Base-by-base conservation (phyloP, 306 rosid genomes). In the Aeschynomene evenia region DNA sequence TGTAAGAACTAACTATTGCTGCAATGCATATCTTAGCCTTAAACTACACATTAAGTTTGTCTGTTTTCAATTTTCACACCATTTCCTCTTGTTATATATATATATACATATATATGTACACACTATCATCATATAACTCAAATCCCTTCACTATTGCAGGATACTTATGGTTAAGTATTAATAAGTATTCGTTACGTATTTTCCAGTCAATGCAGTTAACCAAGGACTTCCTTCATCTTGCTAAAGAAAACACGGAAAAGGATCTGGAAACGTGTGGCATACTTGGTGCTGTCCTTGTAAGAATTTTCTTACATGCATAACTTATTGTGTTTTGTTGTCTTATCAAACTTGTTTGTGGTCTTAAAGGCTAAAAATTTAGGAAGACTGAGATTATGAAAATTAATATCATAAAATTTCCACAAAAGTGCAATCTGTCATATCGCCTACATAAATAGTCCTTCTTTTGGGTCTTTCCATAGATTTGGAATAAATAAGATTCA, bases 191-290 rank as follows among this genome's bases (percentile, higher is more conserved):
- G 7, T 83, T 53, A 52, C 19, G 6, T 70, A 8, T 52, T 55
- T 86, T 57, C 66, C 87, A 86, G 92, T 86, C 97, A 1, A 71
- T 75, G 36, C 73, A 78, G 66, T 77, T 91, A 64, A 81, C 78
- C 89, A 96, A 91, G 69, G 87, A 91, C 49, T 91, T 91, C 79
- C 88, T 89, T 69, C 85, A 81, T 70, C 86, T 82, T 70, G 88
- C 97, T 51, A 84, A 75, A 69, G 85, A 75, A 24, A 87, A 87
- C 51, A 87, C 97, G 7, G 82, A 82, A 37, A 91, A 89, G 70
- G 96, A 89, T 80, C 71, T 89, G 22, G 97, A 91, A 80, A 91
- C 96, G 0, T 91, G 96, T 77, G 96, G 97, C 60, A 76, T 83
- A 79, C 97, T 91, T 40, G 90, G 94, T 52, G 91, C 94, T 49